These are phyloP conservation scores for Naematelia encephala DNA, from an alignment of 768 basidiomycete species.

Conservation along the genomic window DNA sequence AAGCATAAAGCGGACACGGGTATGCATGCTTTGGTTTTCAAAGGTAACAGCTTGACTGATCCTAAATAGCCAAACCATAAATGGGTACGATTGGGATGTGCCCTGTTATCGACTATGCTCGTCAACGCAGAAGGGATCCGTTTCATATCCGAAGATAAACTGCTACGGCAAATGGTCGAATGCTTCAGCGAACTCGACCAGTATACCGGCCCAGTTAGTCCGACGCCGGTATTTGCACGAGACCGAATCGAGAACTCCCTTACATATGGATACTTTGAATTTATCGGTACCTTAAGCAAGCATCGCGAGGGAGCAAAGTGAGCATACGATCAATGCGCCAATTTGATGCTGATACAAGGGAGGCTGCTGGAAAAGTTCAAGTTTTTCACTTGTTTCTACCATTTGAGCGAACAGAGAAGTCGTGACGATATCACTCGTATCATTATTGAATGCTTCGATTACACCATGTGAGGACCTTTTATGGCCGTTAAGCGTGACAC, in stretches of 20 bases:
- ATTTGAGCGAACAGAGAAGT: slow-evolving; percentile 81
- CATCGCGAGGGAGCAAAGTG: slow-evolving; percentile 85
- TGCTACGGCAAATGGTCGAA: slow-evolving; percentile 75
- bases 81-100: slow-evolving; percentile 83
- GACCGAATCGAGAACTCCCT: slow-evolving; percentile 74
- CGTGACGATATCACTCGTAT: slow-evolving; percentile 88
- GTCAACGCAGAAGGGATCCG: slow-evolving; percentile 76
- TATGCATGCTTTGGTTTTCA: slow-evolving; percentile 28
- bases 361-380: slow-evolving; percentile 87
- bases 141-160: slow-evolving; percentile 80
- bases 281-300: slow-evolving; percentile 87
- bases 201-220: slow-evolving; percentile 28
- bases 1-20: slow-evolving; percentile 70
- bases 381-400: slow-evolving; percentile 94
- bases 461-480: slow-evolving; percentile 65
- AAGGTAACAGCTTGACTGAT: slow-evolving; percentile 6
- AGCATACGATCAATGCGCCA: slow-evolving; percentile 36
- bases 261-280: slow-evolving; percentile 89
- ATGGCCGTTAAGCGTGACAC: background rate
- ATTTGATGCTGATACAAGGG: background rate
- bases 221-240: slow-evolving; percentile 63
- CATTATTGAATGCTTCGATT: slow-evolving; percentile 88
- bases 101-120: slow-evolving; percentile 75
- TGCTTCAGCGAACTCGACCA: slow-evolving; percentile 83
- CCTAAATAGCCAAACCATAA: slow-evolving; percentile 63